Evolutionary conservation across 257 asterid species (phyloP), one percentile per base, ranked within the genome.

Genomic region (Coffea canephora): DNA sequence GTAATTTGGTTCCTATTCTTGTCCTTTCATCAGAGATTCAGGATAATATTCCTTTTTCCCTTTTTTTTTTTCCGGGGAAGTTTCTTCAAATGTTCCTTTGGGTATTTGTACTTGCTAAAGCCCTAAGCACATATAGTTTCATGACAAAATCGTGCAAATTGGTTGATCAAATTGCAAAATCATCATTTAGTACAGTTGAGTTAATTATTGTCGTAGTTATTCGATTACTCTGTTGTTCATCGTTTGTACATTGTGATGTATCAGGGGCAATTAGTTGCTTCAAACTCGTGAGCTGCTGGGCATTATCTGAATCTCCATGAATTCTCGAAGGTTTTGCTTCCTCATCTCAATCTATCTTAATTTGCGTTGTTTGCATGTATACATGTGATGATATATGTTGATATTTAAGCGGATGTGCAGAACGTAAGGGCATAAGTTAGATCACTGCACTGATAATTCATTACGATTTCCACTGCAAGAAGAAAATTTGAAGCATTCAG

Each of bases 301-400:
- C 77, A 50, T 73, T 67, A 67, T 81, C 83, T 80, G 68, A 41
- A 23, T 69, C 54, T 70, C 81, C 66, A 91, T 91, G 97, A 91
- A 91, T 85, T 83, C 97, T 46, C 84, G 90, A 71, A 90, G 97
- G 97, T 88, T 54, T 41, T 52, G 36, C 61, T 46, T 62, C 41
- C 11, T 64, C 43, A 8, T 61, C 48, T 68, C 55, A 11, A 25
- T 72, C 23, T 3, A 39, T 55, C 19, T 43, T 2, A 43, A 10
- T 36, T 9, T 45, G 36, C 52, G 5, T 16, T 82, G 72, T 23
- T 59, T 74, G 3, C 25, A 31, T 71, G 43, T 39, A 41, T 62
- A 31, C 77, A 68, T 8, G 52, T 34, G 8, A 46, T 48, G 67
- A 76, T 45, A 23, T 18, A 18, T 57, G 25, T 7, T 1, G 21